Conservation (phyloP, 1,139 yeast genomes). For the Lizanozyma gosingica region DNA sequence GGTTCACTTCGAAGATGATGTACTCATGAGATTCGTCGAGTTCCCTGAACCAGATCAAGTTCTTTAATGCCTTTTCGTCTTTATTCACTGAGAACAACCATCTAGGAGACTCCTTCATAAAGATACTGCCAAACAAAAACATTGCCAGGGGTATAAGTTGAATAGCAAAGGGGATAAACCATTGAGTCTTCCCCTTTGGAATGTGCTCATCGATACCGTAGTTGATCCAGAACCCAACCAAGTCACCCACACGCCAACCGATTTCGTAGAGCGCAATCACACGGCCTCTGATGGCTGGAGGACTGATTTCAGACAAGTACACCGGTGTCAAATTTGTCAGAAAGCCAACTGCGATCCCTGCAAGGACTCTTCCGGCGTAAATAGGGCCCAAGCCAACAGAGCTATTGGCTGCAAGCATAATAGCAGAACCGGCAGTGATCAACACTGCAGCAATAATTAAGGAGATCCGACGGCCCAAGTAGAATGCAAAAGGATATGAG, state of each 20-base stretch:
- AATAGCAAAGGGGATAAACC: conserved; percentile 37
- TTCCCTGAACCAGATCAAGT: conserved; percentile 30
- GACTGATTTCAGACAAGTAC: conserved; percentile 31
- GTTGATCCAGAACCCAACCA: conserved; percentile 37
- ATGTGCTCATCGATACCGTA: conserved; percentile 30
- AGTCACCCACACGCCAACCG: conserved; percentile 37
- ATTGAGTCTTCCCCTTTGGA: conserved; percentile 21
- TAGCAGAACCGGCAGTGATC: conserved; percentile 30
- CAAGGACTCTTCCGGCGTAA: conserved; percentile 33
- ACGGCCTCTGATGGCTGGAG: conserved; percentile 34
- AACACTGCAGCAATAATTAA: conserved; percentile 25
- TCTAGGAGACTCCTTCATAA: conserved; percentile 33
- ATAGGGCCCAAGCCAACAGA: conserved; percentile 28
- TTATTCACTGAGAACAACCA: conserved; percentile 31
- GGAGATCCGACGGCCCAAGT: conserved; percentile 27
- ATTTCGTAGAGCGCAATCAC: conserved; percentile 31
- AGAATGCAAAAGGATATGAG: conserved; percentile 30
- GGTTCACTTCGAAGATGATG: conserved; percentile 25
- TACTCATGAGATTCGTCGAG: conserved; percentile 30
- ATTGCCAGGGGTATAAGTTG: conserved; percentile 35
- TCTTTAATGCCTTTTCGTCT: conserved; percentile 25
- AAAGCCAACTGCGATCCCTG: conserved; percentile 33
- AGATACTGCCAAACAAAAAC: conserved; percentile 25
- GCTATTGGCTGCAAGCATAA: conserved; percentile 28
- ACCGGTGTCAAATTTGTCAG: conserved; percentile 35